phyloP scores from a whole-genome alignment of 257 asterid species.

The Penstemon newberryi region DNA sequence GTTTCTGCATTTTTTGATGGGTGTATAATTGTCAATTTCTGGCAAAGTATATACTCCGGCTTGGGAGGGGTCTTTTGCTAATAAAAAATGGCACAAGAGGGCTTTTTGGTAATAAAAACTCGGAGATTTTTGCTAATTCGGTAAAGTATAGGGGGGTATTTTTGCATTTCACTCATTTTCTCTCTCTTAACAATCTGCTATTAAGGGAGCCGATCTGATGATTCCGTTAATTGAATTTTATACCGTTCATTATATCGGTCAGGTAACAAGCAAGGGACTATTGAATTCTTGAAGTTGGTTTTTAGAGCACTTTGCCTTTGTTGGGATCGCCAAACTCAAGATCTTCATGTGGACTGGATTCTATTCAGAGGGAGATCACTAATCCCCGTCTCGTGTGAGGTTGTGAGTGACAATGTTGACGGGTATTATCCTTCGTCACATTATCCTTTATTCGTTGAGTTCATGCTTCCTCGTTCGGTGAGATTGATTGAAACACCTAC shows the following conservation, averaged over 20 bases:
- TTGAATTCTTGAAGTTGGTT: constrained; percentile 79
- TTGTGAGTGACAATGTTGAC: constrained; percentile 91
- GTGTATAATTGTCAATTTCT: too few relatives aligned
- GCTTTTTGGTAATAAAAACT: too few relatives aligned
- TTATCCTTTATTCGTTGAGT: constrained; percentile 78
- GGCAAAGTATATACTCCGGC: too few relatives aligned
- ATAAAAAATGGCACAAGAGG: too few relatives aligned
- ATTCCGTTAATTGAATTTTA: neutral
- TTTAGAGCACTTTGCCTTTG: constrained; percentile 95
- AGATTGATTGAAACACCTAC: constrained; percentile 61
- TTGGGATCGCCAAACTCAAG: constrained; percentile 99
- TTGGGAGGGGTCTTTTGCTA: too few relatives aligned
- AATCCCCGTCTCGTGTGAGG: constrained; percentile 81
- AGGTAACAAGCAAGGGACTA: constrained; percentile 90
- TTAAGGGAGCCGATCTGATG: too few relatives aligned
- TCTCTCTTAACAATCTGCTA: neutral
- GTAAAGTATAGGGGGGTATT: too few relatives aligned
- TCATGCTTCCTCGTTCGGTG: constrained; percentile 89
- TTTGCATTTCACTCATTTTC: too few relatives aligned
- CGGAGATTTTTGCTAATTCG: too few relatives aligned
- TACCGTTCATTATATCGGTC: constrained; percentile 17
- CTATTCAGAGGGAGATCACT: constrained; percentile 88
- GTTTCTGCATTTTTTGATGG: too few relatives aligned
- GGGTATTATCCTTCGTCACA: constrained; percentile 88
- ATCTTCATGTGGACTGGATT: constrained; percentile 93